These are phyloP conservation scores for Phoenix roebelenii DNA, from an alignment of 176 grass and related monocot species.

Conservation along the genomic window DNA sequence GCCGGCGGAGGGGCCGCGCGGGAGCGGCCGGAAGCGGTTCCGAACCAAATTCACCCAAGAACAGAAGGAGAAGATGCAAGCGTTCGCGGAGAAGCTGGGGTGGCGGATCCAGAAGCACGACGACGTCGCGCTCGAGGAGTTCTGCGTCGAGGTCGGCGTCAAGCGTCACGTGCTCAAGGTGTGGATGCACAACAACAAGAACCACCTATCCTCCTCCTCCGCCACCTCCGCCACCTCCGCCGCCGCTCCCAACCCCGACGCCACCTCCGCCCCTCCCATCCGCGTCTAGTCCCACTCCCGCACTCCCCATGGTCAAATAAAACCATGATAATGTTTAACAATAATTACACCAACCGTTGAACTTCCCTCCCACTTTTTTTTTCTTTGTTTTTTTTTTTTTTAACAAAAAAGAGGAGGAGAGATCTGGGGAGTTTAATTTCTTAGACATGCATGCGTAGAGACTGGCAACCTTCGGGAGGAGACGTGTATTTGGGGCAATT, in stretches of 20 bases:
- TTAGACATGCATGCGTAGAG: no score
- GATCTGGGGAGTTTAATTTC: no score
- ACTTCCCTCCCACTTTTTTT: no score
- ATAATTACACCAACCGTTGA: no score
- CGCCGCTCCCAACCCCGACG: not conserved
- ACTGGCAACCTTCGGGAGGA: no score
- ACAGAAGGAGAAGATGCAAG: conserved; percentile 21
- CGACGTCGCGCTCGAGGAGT: conserved; percentile 5
- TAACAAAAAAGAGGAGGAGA: no score
- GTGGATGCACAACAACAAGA: not conserved
- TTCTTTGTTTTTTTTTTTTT: no score
- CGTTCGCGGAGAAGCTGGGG: not conserved
- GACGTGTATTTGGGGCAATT: no score
- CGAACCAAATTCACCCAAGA: conserved; percentile 12
- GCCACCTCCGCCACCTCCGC: not conserved
- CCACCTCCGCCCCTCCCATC: not conserved
- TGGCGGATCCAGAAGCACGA: not conserved
- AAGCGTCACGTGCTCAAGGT: no score
- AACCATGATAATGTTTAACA: no score
- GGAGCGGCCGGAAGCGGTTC: not conserved
- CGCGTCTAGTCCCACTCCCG: not conserved
- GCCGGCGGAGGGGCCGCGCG: not conserved
- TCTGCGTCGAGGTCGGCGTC: conserved; percentile 3
- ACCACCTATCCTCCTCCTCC: not conserved
- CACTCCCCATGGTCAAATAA: no score